Percentiles rank a stretch among this genome's conserved stretches.
Evolutionary conservation across 176 grass and related monocot species (phyloP).

Genomic region (Bromus sterilis): DNA sequence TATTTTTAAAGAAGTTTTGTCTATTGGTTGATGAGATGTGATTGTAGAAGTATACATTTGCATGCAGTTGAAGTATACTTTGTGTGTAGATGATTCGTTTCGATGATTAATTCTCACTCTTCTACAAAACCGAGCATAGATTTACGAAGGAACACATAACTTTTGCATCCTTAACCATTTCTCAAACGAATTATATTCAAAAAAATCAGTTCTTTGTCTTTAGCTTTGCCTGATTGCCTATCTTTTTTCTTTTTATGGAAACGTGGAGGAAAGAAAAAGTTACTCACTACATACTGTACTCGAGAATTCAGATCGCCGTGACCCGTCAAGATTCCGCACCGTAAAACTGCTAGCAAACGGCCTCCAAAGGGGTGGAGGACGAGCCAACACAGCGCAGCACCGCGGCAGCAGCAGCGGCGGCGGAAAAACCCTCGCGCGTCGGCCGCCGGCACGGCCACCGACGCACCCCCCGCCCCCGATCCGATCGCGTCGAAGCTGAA

Average conservation of each 20-base stretch:
- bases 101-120: too few species aligned
- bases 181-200: too few species aligned
- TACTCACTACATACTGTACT: too few species aligned
- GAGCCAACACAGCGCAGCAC: background rate
- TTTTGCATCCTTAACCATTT: too few species aligned
- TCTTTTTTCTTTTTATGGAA: background rate
- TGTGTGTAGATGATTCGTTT: too few species aligned
- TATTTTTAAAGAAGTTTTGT: too few species aligned
- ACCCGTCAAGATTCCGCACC: constrained; percentile 18
- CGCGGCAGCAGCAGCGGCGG: background rate
- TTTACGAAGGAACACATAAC: too few species aligned
- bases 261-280: constrained; percentile 1
- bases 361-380: background rate
- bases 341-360: constrained; percentile 8
- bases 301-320: constrained; percentile 31
- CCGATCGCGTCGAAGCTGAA: background rate
- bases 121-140: too few species aligned
- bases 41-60: too few species aligned
- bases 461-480: background rate
- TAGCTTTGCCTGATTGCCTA: background rate
- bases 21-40: too few species aligned
- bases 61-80: too few species aligned
- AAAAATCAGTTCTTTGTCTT: background rate
- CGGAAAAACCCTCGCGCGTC: constrained; percentile 20
- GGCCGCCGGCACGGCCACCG: constrained; percentile 5